These are phyloP conservation scores for Fusarium globosum DNA, from an alignment of 2,329 filamentous ascomycete genomes.

Conservation along the genomic window DNA sequence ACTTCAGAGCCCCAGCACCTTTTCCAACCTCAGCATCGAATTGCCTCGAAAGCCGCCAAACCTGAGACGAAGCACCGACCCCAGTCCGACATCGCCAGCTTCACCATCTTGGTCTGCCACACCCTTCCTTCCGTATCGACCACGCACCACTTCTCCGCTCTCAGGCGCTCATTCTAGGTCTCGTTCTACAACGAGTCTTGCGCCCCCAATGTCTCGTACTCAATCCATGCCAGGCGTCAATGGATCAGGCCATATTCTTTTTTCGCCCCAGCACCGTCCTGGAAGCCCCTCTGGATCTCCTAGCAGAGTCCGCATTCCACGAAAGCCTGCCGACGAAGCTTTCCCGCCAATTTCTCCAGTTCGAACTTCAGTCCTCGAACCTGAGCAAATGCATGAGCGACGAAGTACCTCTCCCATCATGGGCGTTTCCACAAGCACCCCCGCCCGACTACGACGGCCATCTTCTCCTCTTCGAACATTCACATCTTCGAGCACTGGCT, in stretches of 20 bases:
- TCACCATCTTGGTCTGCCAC: slow-evolving; percentile 61
- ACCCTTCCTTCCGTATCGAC: slow-evolving; percentile 65
- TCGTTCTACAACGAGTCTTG: slow-evolving; percentile 65
- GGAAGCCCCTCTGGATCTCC: slow-evolving; percentile 67
- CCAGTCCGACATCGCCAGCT: slow-evolving; percentile 62
- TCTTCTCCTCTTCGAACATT: slow-evolving; percentile 67
- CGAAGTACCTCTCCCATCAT: slow-evolving; percentile 64
- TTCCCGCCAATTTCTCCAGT: slow-evolving; percentile 68
- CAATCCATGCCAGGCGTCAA: slow-evolving; percentile 73
- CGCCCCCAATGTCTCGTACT: slow-evolving; percentile 69
- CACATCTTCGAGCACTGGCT: slow-evolving; percentile 53
- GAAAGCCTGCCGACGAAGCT: slow-evolving; percentile 69
- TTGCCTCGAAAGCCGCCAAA: slow-evolving; percentile 62
- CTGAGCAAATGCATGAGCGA: slow-evolving; percentile 61
- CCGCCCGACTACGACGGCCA: slow-evolving; percentile 59
- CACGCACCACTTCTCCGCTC: slow-evolving; percentile 71
- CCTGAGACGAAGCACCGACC: slow-evolving; percentile 69
- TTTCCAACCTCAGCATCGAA: slow-evolving; percentile 56
- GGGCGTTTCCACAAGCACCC: slow-evolving; percentile 47
- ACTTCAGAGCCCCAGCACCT: slow-evolving; percentile 55
- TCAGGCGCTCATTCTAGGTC: slow-evolving; percentile 68
- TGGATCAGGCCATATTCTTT: slow-evolving; percentile 67
- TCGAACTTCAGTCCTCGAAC: slow-evolving; percentile 65
- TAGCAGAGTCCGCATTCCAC: slow-evolving; percentile 61
- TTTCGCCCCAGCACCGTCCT: slow-evolving; percentile 63